Evolutionary conservation across 805 yeast genomes (phyloP), one percentile per base, ranked within the genome.

Genomic region (Yarrowia yakushimensis): DNA sequence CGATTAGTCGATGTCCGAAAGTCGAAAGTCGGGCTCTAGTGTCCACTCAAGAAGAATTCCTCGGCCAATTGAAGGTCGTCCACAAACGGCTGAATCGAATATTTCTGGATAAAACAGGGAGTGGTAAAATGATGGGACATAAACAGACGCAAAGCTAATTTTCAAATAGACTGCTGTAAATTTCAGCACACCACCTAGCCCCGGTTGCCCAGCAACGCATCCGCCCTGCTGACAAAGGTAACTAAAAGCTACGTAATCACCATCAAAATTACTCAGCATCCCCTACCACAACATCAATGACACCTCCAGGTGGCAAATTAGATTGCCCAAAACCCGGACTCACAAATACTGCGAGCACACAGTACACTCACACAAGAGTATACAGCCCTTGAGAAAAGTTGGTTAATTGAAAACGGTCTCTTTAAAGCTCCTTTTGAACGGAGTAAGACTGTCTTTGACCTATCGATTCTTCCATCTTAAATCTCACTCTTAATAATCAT

Each of bases 91-190:
- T 31, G 39, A 48, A 30, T 48, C 55, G 55, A 48, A 33, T 31
- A 34, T 34, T 17, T 34, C 59, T 25, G 59, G 34, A 27, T 52
- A 52, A 52, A 36, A 52, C 59, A 52, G 59, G 55, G 55, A 52
- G 59, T 52, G 42, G 59, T 52, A 36, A 52, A 34, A 52, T 34
- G 59, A 52, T 25, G 59, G 43, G 59, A 52, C 59, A 36, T 36
- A 52, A 52, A 52, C 59, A 34, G 43, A 34, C 43, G 8, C 20
- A 45, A 52, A 52, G 59, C 37, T 33, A 34, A 52, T 34, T 34
- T 36, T 25, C 42, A 52, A 52, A 52, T 52, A 52, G 33, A 36
- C 13, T 52, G 59, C 43, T 52, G 59, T 52, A 52, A 36, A 23
- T 52, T 36, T 17, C 17, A 25, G 59, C 22, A 34, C 59, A 22